phyloP scores from a whole-genome alignment of 352 stramenopile genomes.

The Globisporangium abappressorium region DNA sequence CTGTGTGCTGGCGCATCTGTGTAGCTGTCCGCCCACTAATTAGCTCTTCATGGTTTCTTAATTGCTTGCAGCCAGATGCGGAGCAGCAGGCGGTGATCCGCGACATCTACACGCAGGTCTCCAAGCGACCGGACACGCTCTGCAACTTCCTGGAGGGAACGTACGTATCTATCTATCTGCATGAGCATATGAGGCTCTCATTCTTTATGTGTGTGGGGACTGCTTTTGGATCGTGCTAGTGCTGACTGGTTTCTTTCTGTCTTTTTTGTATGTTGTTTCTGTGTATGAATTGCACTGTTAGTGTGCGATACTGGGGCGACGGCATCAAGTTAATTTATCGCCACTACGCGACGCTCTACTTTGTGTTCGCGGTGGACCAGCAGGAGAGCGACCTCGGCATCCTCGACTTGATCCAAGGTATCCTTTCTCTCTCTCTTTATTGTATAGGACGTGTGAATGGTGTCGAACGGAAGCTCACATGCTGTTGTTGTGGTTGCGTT shows the following conservation, averaged over 20 bases:
- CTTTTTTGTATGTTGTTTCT: conserved; percentile 2
- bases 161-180: conserved; percentile 38
- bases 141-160: conserved; percentile 99
- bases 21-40: not conserved
- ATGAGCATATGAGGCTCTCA: not conserved
- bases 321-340: conserved; percentile 99
- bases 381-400: conserved; percentile 99
- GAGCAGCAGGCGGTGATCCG: conserved; percentile 97
- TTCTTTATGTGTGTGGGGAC: not conserved
- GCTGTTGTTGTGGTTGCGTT: conserved; percentile 20
- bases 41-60: not conserved
- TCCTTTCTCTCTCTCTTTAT: not conserved
- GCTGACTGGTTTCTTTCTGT: conserved; percentile 2
- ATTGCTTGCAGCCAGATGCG: conserved; percentile 83
- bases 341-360: conserved; percentile 99
- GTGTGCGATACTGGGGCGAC: conserved; percentile 93
- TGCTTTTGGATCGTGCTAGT: not conserved
- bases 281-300: conserved; percentile 14
- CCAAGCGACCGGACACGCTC: conserved; percentile 96
- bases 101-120: conserved; percentile 98
- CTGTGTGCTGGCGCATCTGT: not conserved
- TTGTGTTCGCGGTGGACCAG: conserved; percentile 98
- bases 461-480: not conserved
- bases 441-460: not conserved
- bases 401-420: conserved; percentile 98